Base-by-base conservation (phyloP, 306 rosid genomes). In the Rosa multiflora region DNA sequence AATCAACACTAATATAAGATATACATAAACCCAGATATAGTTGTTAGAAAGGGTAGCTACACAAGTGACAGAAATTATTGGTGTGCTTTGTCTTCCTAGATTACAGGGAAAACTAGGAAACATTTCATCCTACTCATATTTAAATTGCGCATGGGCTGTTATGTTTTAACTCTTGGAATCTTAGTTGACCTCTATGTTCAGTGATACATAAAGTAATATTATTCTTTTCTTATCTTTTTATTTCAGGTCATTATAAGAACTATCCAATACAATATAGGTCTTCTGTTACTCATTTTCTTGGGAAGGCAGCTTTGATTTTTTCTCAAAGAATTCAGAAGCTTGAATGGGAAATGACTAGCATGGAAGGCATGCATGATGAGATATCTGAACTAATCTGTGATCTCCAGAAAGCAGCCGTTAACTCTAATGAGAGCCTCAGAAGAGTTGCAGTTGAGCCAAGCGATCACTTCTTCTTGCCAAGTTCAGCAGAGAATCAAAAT, bases 381-480 rank as follows among this genome's bases (percentile, higher is more conserved):
- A 87, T 90, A 70, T 84, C 95, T 13, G 91, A 87, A 79, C 75
- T 88, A 80, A 90, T 88, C 20, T 88, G 89, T 79, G 92, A 87
- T 63, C 92, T 90, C 81, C 95, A 87, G 79, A 88, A 85, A 64
- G 95, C 86, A 18, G 95, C 95, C 4, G 90, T 81, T 37, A 75
- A 87, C 81, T 90, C 95, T 77, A 90, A 87, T 79, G 82, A 87
- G 85, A 90, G 92, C 77, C 84, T 90, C 53, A 78, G 85, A 87
- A 90, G 95, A 87, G 91, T 88, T 46, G 95, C 92, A 14, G 67
- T 72, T 53, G 91, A 84, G 73, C 95, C 90, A 4, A 81, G 89
- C 40, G 92, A 88, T 78, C 92, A 88, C 79, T 90, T 90, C 88
- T 87, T 83, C 85, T 85, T 86, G 86, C 92, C 92, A 35, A 88